Conservation (phyloP, 1,139 yeast species). For the Pneumocystis murina region DNA sequence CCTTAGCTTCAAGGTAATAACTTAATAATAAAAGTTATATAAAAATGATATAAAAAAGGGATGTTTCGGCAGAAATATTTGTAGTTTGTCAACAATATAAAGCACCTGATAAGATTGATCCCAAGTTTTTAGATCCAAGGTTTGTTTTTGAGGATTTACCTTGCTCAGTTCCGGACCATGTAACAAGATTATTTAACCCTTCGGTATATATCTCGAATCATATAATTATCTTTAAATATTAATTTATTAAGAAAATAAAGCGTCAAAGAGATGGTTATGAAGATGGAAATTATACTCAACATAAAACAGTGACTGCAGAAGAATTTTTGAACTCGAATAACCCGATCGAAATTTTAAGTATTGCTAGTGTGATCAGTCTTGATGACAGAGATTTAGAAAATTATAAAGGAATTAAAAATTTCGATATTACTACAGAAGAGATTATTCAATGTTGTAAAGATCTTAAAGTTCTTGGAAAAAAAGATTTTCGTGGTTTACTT, state of each 20-base stretch:
- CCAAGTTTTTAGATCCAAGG: slow-evolving; percentile 77
- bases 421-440: slow-evolving; percentile 65
- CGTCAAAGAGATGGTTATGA: slow-evolving; percentile 95
- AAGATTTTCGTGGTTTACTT: slow-evolving; percentile 71
- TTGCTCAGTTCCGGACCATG: slow-evolving; percentile 50
- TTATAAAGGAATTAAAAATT: slow-evolving; percentile 52
- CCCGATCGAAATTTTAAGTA: slow-evolving; percentile 72
- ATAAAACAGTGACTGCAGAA: slow-evolving; percentile 56
- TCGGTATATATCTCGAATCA: neutral
- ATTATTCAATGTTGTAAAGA: slow-evolving; percentile 73
- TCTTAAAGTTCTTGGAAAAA: slow-evolving; percentile 81
- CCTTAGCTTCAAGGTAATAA: slow-evolving; percentile 86
- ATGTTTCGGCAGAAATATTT: slow-evolving; percentile 92
- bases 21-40: neutral
- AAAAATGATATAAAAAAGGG: slow-evolving; percentile 1
- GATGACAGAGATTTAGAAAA: slow-evolving; percentile 26
- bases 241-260: slow-evolving; percentile 46
- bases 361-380: slow-evolving; percentile 35
- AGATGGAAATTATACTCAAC: slow-evolving; percentile 74
- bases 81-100: slow-evolving; percentile 92
- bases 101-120: slow-evolving; percentile 91
- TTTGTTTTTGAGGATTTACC: slow-evolving; percentile 88
- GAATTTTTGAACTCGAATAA: slow-evolving; percentile 72
- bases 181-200: slow-evolving; percentile 86
- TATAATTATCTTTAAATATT: neutral